A percentile compares a stretch with the other conserved stretches of the same genome.
phyloP scores from a whole-genome alignment of 192 early-diverging fungal genomes.

The Oehlia diaphana region DNA sequence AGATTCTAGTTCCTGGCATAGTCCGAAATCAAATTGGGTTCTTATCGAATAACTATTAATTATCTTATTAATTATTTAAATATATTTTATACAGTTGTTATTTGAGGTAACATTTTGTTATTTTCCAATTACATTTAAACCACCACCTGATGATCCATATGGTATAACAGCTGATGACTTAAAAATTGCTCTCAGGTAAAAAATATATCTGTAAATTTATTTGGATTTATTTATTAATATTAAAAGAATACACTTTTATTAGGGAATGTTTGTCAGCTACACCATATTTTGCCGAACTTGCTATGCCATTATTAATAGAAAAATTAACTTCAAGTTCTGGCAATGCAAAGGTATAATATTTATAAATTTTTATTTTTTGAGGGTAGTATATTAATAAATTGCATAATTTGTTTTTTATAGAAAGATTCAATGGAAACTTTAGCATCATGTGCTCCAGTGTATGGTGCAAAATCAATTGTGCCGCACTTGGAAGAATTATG shows the following conservation, averaged over 20 bases:
- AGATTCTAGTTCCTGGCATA: no score
- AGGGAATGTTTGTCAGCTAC: constrained; percentile 76
- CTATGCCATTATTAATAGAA: constrained; percentile 85
- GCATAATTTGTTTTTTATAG: constrained; percentile 37
- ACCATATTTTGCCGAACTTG: constrained; percentile 76
- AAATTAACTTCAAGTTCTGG: constrained; percentile 85
- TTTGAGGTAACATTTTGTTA: constrained; percentile 99
- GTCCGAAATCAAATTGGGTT: no score
- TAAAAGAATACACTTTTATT: neutral
- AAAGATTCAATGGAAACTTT: constrained; percentile 92
- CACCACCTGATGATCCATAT: constrained; percentile 91
- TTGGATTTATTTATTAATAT: neutral
- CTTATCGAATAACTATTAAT: no score
- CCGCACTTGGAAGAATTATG: constrained; percentile 74
- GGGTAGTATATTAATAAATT: neutral
- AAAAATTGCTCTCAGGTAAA: constrained; percentile 71
- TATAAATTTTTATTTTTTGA: no score
- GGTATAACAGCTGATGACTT: constrained; percentile 93
- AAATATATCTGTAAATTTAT: neutral
- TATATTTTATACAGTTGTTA: constrained; percentile 60
- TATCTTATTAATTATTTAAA: neutral
- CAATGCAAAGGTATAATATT: constrained; percentile 75
- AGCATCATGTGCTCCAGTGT: constrained; percentile 73
- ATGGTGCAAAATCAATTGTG: constrained; percentile 65
- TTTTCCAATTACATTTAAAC: constrained; percentile 99